These are phyloP conservation scores for Magnaporthiopsis incrustans DNA, from an alignment of 2,329 filamentous ascomycete genomes.

Conservation along the genomic window DNA sequence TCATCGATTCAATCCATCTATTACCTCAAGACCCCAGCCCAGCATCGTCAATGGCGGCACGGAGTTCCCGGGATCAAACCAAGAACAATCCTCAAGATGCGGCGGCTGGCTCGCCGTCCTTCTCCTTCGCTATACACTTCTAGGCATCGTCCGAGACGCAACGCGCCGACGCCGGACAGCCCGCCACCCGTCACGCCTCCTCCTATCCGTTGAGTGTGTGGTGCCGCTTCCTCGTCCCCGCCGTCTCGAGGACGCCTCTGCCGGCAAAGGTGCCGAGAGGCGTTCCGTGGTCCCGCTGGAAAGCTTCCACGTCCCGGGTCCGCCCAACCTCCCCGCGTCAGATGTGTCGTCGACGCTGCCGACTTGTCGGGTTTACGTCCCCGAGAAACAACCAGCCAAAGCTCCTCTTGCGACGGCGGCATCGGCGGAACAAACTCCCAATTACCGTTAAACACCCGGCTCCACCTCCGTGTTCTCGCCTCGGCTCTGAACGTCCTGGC, in stretches of 20 bases:
- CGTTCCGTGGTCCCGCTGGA: background rate
- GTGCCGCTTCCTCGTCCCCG: background rate
- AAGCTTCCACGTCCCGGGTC: background rate
- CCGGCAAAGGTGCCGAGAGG: background rate
- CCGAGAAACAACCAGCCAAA: background rate
- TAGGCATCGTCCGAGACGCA: too few relatives aligned
- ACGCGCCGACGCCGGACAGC: background rate
- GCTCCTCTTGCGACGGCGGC: background rate
- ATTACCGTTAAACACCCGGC: background rate
- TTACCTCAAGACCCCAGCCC: too few relatives aligned
- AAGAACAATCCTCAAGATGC: background rate
- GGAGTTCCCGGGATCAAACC: background rate
- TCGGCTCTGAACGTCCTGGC: background rate
- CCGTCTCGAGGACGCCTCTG: too few relatives aligned
- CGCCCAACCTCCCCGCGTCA: background rate
- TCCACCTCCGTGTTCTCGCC: background rate
- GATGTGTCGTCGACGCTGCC: background rate
- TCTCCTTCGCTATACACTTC: background rate
- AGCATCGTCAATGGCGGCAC: too few relatives aligned
- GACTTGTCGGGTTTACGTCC: background rate
- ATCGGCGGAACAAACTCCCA: background rate
- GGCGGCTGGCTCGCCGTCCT: background rate
- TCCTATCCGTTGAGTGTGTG: too few relatives aligned
- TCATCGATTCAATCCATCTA: too few relatives aligned
- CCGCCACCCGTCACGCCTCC: background rate